Percentiles rank a stretch among this genome's conserved stretches.
phyloP scores from a whole-genome alignment of 768 basidiomycete species.

The Leccinum variicolor region DNA sequence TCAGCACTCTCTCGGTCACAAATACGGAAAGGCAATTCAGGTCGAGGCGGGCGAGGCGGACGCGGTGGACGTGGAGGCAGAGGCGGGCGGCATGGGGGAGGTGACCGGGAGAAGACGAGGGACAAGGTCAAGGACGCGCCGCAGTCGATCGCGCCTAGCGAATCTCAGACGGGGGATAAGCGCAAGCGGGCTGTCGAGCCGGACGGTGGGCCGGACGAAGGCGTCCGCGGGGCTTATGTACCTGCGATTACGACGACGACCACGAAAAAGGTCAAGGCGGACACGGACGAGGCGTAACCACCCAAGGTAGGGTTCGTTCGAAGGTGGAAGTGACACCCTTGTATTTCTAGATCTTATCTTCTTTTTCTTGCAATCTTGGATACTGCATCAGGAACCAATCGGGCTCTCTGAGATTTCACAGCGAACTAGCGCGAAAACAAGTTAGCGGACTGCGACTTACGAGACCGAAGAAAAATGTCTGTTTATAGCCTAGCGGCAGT shows the following conservation, averaged over 20 bases:
- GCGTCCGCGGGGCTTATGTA: conserved; percentile 58
- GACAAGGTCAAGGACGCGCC: conserved; percentile 13
- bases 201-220: conserved; percentile 70
- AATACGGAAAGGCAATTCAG: conserved; percentile 33
- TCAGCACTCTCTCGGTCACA: conserved; percentile 40
- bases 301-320: not conserved
- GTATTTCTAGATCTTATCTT: conserved; percentile 12
- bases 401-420: not conserved
- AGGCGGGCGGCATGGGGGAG: conserved; percentile 24
- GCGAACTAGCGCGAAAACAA: not conserved
- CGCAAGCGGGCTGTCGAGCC: conserved; percentile 75
- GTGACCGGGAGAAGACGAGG: conserved; percentile 19
- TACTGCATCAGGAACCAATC: not conserved
- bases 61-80: conserved; percentile 33
- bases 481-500: not conserved
- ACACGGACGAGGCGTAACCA: conserved; percentile 29
- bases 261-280: conserved; percentile 40
- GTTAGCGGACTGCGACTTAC: not conserved
- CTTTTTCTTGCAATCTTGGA: not conserved
- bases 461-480: not conserved
- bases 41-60: conserved; percentile 46
- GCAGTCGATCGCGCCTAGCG: conserved; percentile 28
- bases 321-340: not conserved
- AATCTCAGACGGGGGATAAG: conserved; percentile 63
- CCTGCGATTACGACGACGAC: conserved; percentile 40